These are phyloP conservation scores for Ramaria sp. DNA, from an alignment of 768 basidiomycete species.

Conservation along the genomic window DNA sequence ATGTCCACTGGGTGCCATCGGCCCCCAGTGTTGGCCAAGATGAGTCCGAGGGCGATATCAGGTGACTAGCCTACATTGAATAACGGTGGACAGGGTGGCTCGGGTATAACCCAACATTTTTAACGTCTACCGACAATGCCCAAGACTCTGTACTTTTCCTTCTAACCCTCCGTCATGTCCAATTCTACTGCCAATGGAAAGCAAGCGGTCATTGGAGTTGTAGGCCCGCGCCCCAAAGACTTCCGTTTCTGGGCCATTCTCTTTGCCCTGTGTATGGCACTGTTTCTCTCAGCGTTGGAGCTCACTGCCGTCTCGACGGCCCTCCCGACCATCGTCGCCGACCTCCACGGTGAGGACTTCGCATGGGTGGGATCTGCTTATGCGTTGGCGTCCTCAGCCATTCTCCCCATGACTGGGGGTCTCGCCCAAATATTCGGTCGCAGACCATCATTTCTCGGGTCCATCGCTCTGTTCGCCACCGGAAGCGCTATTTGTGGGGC, in stretches of 20 bases:
- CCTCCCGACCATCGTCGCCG: conserved; percentile 16
- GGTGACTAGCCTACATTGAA: too few species aligned
- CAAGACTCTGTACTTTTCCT: too few species aligned
- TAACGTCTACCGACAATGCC: too few species aligned
- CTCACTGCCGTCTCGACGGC: conserved; percentile 17
- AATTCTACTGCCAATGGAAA: too few species aligned
- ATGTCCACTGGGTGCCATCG: too few species aligned
- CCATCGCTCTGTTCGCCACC: conserved; percentile 25
- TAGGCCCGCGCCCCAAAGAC: too few species aligned
- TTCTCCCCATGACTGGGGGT: conserved; percentile 24
- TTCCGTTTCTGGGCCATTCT: conserved; percentile 20
- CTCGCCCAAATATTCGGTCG: conserved; percentile 27
- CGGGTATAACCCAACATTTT: too few species aligned
- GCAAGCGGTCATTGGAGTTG: too few species aligned
- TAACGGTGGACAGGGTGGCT: too few species aligned
- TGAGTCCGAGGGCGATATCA: too few species aligned
- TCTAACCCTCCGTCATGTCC: too few species aligned
- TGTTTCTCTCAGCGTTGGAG: conserved; percentile 21
- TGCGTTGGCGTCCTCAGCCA: conserved; percentile 24
- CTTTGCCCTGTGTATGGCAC: conserved; percentile 13
- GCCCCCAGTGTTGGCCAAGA: too few species aligned
- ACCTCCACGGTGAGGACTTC: conserved; percentile 15
- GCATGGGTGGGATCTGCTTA: conserved; percentile 24
- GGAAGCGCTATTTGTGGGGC: conserved; percentile 30
- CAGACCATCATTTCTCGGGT: conserved; percentile 21